These are phyloP conservation scores for Dysphania ambrosioides DNA, from an alignment of 148 eudicot species.

Conservation along the genomic window DNA sequence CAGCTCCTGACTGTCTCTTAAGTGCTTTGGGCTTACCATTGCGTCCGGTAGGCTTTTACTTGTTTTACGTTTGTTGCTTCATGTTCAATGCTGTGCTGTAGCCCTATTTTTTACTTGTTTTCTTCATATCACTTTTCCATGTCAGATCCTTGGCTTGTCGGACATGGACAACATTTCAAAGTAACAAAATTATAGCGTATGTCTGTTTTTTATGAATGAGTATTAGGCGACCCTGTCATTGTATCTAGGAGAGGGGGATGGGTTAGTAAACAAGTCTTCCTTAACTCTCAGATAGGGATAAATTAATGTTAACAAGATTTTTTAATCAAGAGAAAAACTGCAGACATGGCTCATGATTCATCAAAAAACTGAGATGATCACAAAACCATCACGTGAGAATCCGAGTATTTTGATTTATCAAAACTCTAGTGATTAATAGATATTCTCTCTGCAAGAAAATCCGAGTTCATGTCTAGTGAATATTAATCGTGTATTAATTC, in stretches of 20 bases:
- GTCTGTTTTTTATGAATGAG: neutral
- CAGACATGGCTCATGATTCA: too few species aligned
- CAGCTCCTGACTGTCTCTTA: slow-evolving; percentile 77
- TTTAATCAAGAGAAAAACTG: too few species aligned
- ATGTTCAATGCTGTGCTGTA: neutral
- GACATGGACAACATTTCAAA: too few species aligned
- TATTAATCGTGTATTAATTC: neutral
- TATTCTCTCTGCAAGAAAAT: neutral
- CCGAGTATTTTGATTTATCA: neutral
- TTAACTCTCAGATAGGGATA: neutral
- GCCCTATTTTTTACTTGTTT: neutral
- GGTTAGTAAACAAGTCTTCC: neutral
- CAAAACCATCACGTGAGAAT: neutral
- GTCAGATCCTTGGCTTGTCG: too few species aligned
- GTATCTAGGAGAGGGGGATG: neutral
- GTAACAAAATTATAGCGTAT: neutral
- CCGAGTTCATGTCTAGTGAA: neutral
- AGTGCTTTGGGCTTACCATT: slow-evolving; percentile 92
- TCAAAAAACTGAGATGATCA: neutral
- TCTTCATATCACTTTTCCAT: too few species aligned
- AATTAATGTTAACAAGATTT: too few species aligned
- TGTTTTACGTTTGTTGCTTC: neutral
- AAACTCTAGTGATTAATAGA: too few species aligned
- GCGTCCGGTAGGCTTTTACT: slow-evolving; percentile 60
- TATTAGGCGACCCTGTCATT: neutral